Evolutionary conservation across 495 filamentous ascomycete genomes (phyloP).

Genomic region (Aspergillus nidulans): DNA sequence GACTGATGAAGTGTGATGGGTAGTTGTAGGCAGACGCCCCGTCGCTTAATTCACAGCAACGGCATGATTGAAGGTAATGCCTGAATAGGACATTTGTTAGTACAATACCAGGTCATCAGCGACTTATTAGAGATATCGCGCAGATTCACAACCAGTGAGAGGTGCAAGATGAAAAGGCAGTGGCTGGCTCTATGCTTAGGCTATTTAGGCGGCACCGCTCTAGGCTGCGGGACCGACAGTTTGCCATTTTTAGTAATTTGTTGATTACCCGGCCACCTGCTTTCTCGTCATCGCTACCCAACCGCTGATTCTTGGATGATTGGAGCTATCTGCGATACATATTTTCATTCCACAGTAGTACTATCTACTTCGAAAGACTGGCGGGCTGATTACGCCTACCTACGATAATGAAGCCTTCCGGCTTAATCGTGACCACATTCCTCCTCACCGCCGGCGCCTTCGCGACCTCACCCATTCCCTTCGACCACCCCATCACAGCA

Average conservation of each 20-base stretch:
- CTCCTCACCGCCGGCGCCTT: slow-evolving; percentile 31
- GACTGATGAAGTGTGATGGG: no score
- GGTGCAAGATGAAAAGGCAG: neutral
- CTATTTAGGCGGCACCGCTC: no score
- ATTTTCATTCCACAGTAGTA: neutral
- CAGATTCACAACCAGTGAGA: no score
- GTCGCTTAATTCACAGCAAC: no score
- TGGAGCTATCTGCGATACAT: neutral
- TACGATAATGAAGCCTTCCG: slow-evolving; percentile 35
- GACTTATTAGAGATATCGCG: no score
- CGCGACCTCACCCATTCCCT: slow-evolving; percentile 30
- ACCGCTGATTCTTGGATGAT: neutral
- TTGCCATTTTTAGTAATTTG: slow-evolving; percentile 38
- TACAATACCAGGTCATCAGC: no score
- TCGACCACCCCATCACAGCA: slow-evolving; percentile 21
- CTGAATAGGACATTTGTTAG: no score
- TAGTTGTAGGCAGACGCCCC: no score
- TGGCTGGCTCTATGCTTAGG: no score
- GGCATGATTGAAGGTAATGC: no score
- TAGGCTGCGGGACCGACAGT: neutral
- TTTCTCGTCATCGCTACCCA: slow-evolving; percentile 2
- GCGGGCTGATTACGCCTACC: slow-evolving; percentile 15
- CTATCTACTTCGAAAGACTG: neutral
- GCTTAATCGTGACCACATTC: slow-evolving; percentile 37
- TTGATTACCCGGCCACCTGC: slow-evolving; percentile 26